phyloP scores from a whole-genome alignment of 129 eudicot species.

The Gnaphalium uliginosum region DNA sequence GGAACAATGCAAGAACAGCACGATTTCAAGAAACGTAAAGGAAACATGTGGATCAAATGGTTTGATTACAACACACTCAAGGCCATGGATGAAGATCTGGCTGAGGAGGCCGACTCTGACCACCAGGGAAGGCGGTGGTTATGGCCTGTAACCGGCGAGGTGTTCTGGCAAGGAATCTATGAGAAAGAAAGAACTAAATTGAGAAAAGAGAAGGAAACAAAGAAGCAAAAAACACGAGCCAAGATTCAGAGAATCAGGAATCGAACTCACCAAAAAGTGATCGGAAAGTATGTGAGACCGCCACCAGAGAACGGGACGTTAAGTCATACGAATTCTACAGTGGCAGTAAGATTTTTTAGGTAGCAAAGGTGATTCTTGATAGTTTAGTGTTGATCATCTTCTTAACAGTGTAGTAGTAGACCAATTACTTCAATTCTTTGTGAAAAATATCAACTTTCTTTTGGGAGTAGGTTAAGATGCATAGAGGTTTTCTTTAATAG shows the following conservation, averaged over 20 bases:
- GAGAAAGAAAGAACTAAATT: conserved; percentile 67
- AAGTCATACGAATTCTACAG: conserved; percentile 34
- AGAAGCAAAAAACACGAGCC: conserved; percentile 61
- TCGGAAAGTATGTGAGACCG: conserved; percentile 86
- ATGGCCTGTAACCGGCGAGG: conserved; percentile 95
- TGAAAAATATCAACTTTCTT: not conserved
- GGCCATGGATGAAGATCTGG: conserved; percentile 90
- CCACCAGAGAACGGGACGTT: conserved; percentile 35
- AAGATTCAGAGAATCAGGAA: conserved; percentile 61
- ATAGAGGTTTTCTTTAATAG: conserved; percentile 18
- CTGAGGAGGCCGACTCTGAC: conserved; percentile 79
- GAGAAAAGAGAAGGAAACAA: conserved; percentile 58
- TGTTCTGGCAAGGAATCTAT: conserved; percentile 79
- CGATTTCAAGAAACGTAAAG: conserved; percentile 54
- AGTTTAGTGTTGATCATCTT: conserved; percentile 15
- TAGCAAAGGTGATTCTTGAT: conserved; percentile 32
- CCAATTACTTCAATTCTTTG: conserved; percentile 38
- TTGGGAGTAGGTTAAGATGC: conserved; percentile 20
- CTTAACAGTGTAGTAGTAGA: conserved; percentile 32
- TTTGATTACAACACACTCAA: conserved; percentile 67
- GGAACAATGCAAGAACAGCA: conserved; percentile 88
- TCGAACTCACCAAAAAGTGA: conserved; percentile 63
- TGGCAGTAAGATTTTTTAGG: conserved; percentile 34
- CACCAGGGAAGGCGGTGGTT: conserved; percentile 52
- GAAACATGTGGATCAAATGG: conserved; percentile 97